phyloP scores from a whole-genome alignment of 2,329 filamentous ascomycete genomes.

The Fusarium napiforme region DNA sequence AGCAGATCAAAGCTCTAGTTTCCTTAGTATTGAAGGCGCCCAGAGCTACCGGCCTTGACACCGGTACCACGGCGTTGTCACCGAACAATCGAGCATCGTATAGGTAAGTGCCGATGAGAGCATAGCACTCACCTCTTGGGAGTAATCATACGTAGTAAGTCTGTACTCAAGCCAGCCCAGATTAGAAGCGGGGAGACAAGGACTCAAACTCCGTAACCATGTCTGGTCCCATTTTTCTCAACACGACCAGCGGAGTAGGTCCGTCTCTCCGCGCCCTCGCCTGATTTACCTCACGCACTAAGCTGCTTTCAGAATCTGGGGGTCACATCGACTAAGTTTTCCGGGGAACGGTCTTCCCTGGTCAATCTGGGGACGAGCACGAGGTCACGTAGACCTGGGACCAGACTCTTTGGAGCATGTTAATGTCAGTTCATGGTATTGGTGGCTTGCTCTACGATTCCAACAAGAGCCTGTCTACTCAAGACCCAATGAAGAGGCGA shows the following conservation, averaged over 20 bases:
- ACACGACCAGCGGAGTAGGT: neutral
- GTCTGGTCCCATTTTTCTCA: too few species aligned
- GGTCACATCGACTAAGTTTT: neutral
- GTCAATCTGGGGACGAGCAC: neutral
- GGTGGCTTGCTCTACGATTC: neutral
- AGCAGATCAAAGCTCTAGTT: neutral
- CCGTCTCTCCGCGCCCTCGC: neutral
- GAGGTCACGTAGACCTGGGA: neutral
- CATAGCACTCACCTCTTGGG: neutral
- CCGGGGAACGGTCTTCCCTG: neutral
- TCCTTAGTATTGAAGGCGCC: neutral
- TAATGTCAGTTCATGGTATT: neutral
- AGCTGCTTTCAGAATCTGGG: neutral
- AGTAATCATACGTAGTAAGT: too few species aligned
- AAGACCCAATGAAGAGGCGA: neutral
- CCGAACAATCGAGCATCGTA: neutral
- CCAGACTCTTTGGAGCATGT: neutral
- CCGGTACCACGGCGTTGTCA: neutral
- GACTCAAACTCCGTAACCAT: neutral
- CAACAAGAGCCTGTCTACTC: neutral
- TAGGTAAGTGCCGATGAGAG: neutral
- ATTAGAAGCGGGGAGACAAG: neutral
- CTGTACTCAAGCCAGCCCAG: neutral
- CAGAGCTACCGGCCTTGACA: neutral
- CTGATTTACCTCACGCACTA: neutral